Evolutionary conservation across 2,329 filamentous ascomycete species (phyloP).

Genomic region (Ophiostoma himal-ulmi): DNA sequence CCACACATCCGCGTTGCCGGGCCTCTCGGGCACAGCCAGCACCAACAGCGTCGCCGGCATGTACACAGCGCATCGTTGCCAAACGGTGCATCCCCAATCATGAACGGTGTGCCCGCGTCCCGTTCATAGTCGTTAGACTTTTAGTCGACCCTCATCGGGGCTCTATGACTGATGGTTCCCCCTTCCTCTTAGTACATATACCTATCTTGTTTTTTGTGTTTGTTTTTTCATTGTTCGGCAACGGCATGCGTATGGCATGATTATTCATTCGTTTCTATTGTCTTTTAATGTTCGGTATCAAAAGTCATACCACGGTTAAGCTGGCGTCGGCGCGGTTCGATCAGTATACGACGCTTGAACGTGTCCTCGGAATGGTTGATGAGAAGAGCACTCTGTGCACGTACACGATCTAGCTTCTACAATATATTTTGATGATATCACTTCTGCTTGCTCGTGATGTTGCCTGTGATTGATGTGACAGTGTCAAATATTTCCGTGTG

Average conservation of each 20-base stretch:
- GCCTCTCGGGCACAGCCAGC: slow-evolving; percentile 12
- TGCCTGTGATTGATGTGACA: background rate
- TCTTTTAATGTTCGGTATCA: background rate
- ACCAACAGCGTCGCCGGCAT: slow-evolving; percentile 9
- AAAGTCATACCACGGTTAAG: background rate
- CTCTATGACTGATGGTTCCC: background rate
- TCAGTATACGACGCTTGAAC: background rate
- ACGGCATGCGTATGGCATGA: background rate
- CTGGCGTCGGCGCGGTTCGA: background rate
- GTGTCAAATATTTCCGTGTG: no score
- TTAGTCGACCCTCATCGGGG: background rate
- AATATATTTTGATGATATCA: background rate
- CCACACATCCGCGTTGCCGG: slow-evolving; percentile 23
- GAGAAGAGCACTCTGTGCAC: background rate
- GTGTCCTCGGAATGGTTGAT: background rate
- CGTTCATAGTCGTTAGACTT: background rate
- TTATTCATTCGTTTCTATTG: background rate
- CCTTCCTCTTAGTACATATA: background rate
- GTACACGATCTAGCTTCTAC: background rate
- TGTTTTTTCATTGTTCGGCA: background rate
- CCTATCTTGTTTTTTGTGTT: background rate
- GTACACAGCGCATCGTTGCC: slow-evolving; percentile 8
- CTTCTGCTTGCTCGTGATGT: background rate
- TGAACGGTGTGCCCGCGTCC: slow-evolving; percentile 28
- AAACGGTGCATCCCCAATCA: slow-evolving; percentile 24